Evolutionary conservation across 495 filamentous ascomycete genomes (phyloP), one percentile per base, ranked within the genome.

Genomic region (Talaromyces wortmannii): DNA sequence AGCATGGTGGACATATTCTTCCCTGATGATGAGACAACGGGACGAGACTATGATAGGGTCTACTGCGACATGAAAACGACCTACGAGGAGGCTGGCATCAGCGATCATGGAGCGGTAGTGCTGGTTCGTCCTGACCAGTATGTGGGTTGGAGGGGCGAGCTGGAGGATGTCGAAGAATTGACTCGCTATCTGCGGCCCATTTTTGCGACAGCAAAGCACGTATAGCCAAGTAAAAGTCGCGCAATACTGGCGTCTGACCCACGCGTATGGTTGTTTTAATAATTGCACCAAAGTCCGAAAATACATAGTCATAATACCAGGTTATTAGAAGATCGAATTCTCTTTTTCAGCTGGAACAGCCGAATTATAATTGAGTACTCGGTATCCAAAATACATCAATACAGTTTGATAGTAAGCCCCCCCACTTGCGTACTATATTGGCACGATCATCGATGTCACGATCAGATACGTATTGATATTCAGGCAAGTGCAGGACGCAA

Each of bases 41-140:
- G 66, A 7, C 63, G 60, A 60, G 66, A 67, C 44, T 69, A 67
- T 50, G 55, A 56, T 29, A 62, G 50, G 31, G 47, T 62, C 1
- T 67, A 64, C 53, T 46, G 54, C 2, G 61, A 65, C 53, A 55
- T 61, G 23, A 45, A 55, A 8, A 18, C 15, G 12, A 15, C 8
- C 36, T 40, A 40, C 5, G 36, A 40, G 36, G 36, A 40, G 36
- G 36, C 36, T 40, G 36, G 36, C 2, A 40, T 40, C 36, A 40
- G 36, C 36, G 36, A 40, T 10, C 36, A 13, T 40, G 36, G 36
- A 40, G 36, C 13, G 36, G 36, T 40, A 13, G 36, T 55, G 18
- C 17, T 55, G 16, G 52, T 47, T 16, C 11, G 52, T 10, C 52
- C 52, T 2, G 52, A 55, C 52, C 23, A 42, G 10, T 55, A 55